Conservation (phyloP, 495 filamentous ascomycete genomes). For the Penicillium goetzii region DNA sequence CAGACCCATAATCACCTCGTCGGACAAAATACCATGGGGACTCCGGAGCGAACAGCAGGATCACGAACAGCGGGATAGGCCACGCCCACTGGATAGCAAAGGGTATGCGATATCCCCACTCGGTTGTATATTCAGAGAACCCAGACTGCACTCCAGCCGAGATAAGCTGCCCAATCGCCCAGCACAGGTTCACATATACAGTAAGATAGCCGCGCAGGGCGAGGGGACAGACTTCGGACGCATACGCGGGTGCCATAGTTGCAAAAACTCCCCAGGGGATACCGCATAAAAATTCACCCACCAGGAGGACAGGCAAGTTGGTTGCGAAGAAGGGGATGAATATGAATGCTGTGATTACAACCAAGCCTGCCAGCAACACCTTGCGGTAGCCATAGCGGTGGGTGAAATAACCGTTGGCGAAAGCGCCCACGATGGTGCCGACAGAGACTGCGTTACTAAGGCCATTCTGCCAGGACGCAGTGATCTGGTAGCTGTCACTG, state of each 20-base stretch:
- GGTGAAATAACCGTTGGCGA: slow-evolving; percentile 51
- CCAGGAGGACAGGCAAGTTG: slow-evolving; percentile 66
- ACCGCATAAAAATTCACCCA: slow-evolving; percentile 47
- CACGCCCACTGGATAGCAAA: slow-evolving; percentile 4
- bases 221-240: slow-evolving; percentile 67
- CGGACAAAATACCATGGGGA: slow-evolving; percentile 52
- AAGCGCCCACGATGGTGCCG: slow-evolving; percentile 33
- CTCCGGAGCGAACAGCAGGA: slow-evolving; percentile 47
- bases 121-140: slow-evolving; percentile 3
- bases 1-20: slow-evolving; percentile 20
- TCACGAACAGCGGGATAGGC: slow-evolving; percentile 43
- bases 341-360: slow-evolving; percentile 59
- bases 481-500: slow-evolving; percentile 56
- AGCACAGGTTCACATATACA: slow-evolving; percentile 69
- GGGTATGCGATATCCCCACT: slow-evolving; percentile 9
- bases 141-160: slow-evolving; percentile 5
- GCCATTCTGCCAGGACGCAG: slow-evolving; percentile 68
- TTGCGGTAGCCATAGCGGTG: slow-evolving; percentile 52
- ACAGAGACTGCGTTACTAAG: slow-evolving; percentile 57
- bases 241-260: slow-evolving; percentile 46
- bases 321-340: slow-evolving; percentile 70
- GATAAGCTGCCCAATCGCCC: slow-evolving; percentile 39
- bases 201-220: slow-evolving; percentile 64
- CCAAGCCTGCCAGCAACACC: slow-evolving; percentile 61
- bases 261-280: slow-evolving; percentile 11